phyloP scores from a whole-genome alignment of 371 early-diverging fungal species.

The Smittium culicis region DNA sequence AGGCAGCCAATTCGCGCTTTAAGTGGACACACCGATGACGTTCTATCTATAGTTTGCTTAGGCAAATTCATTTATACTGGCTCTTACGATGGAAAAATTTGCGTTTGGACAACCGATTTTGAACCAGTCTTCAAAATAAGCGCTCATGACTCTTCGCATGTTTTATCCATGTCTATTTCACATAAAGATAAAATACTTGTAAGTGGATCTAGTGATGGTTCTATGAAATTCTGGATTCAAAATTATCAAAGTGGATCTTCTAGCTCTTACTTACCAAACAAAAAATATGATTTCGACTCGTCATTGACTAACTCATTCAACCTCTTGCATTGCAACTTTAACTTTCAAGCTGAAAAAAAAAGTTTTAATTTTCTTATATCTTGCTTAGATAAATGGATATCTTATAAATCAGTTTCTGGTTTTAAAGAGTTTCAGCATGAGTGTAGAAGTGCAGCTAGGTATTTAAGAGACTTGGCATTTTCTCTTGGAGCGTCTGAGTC shows the following conservation, averaged over 20 bases:
- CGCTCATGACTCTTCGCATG: conserved; percentile 43
- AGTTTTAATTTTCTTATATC: conserved; percentile 40
- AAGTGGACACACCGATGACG: conserved; percentile 54
- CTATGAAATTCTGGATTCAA: conserved; percentile 41
- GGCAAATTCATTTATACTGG: conserved; percentile 45
- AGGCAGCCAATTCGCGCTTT: conserved; percentile 54
- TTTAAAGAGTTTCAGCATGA: conserved; percentile 47
- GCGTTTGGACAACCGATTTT: conserved; percentile 61
- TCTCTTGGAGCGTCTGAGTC: conserved; percentile 56
- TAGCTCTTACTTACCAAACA: not conserved
- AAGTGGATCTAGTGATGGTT: conserved; percentile 52
- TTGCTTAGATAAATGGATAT: conserved; percentile 55
- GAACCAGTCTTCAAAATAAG: conserved; percentile 43
- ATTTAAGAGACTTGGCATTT: conserved; percentile 47
- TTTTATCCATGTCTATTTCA: conserved; percentile 46
- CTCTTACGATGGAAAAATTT: conserved; percentile 61
- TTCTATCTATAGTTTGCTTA: conserved; percentile 39
- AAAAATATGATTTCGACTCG: not conserved
- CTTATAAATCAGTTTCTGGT: conserved; percentile 54
- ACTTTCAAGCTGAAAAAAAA: conserved; percentile 13
- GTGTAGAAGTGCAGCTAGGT: conserved; percentile 60
- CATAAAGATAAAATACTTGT: conserved; percentile 39
- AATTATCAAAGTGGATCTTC: not conserved
- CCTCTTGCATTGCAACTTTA: not conserved
- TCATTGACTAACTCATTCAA: not conserved